Evolutionary conservation across 345 rosid genomes (phyloP).

Genomic region (Noccaea caerulescens): DNA sequence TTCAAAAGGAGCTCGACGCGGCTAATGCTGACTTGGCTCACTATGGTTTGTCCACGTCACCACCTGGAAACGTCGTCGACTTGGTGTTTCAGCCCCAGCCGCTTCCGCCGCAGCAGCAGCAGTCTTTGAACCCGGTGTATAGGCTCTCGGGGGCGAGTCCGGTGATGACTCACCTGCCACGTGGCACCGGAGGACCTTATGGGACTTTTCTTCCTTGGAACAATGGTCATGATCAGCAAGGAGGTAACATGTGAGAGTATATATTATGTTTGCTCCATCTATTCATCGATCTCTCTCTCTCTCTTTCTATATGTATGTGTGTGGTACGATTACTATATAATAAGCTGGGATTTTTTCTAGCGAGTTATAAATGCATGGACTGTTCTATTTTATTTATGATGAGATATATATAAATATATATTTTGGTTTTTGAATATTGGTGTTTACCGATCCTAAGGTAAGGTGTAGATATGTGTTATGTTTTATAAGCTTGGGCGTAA

Average conservation of each 20-base stretch:
- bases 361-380: slow-evolving; percentile 33
- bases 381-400: slow-evolving; percentile 27
- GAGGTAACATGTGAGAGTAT: slow-evolving; percentile 58
- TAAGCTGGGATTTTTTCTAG: slow-evolving; percentile 27
- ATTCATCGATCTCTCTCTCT: slow-evolving; percentile 21
- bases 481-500: background rate
- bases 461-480: background rate
- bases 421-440: slow-evolving; percentile 3
- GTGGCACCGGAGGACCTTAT: slow-evolving; percentile 46
- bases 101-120: slow-evolving; percentile 28
- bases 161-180: slow-evolving; percentile 44
- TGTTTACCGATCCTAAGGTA: background rate
- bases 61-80: slow-evolving; percentile 38
- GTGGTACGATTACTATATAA: slow-evolving; percentile 26
- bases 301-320: slow-evolving; percentile 13
- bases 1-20: slow-evolving; percentile 86
- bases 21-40: slow-evolving; percentile 86
- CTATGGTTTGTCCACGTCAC: slow-evolving; percentile 55
- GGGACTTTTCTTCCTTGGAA: slow-evolving; percentile 58
- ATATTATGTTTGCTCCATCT: slow-evolving; percentile 22
- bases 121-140: slow-evolving; percentile 32
- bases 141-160: slow-evolving; percentile 36
- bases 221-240: slow-evolving; percentile 60
- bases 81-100: slow-evolving; percentile 44
- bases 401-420: background rate